Conservation (phyloP, 768 basidiomycete species). For the Xerocomellus dryophilus region DNA sequence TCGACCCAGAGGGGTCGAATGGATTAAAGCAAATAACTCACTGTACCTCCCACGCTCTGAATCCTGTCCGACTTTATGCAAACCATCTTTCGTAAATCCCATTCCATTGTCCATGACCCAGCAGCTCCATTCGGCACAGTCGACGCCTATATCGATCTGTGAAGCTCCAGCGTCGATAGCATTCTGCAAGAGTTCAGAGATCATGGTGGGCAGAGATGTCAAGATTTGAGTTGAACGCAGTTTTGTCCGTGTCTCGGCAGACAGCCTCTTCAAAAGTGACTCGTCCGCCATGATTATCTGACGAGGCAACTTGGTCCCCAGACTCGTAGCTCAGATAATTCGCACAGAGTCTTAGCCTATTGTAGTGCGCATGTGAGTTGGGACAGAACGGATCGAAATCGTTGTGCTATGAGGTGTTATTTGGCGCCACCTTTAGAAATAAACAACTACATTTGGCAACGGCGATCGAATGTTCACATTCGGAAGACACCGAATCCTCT, state of each 20-base stretch:
- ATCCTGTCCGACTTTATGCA: slow-evolving; percentile 52
- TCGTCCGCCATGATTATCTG: slow-evolving; percentile 18
- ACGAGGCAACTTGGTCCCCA: not conserved
- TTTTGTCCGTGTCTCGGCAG: slow-evolving; percentile 58
- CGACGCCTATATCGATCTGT: slow-evolving; percentile 67
- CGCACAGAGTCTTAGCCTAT: not conserved
- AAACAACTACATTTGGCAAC: slow-evolving; percentile 29
- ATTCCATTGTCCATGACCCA: slow-evolving; percentile 84
- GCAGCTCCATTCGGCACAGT: slow-evolving; percentile 76
- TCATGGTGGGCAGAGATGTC: slow-evolving; percentile 73
- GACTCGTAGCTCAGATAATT: not conserved
- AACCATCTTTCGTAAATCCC: slow-evolving; percentile 64
- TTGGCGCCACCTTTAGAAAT: slow-evolving; percentile 20
- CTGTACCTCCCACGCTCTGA: slow-evolving; percentile 62
- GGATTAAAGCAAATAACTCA: slow-evolving; percentile 37
- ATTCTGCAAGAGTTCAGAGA: slow-evolving; percentile 88
- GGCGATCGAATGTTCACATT: slow-evolving; percentile 54
- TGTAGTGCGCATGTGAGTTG: not conserved
- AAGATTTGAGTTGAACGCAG: slow-evolving; percentile 84
- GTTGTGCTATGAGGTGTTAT: slow-evolving; percentile 8
- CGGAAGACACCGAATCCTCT: slow-evolving; percentile 88
- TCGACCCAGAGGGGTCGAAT: not conserved
- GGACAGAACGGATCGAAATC: not conserved
- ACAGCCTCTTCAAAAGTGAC: slow-evolving; percentile 41
- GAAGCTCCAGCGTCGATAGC: slow-evolving; percentile 77